These are phyloP conservation scores for Leucocoprinus sp. DNA, from an alignment of 768 basidiomycete species.

Conservation along the genomic window DNA sequence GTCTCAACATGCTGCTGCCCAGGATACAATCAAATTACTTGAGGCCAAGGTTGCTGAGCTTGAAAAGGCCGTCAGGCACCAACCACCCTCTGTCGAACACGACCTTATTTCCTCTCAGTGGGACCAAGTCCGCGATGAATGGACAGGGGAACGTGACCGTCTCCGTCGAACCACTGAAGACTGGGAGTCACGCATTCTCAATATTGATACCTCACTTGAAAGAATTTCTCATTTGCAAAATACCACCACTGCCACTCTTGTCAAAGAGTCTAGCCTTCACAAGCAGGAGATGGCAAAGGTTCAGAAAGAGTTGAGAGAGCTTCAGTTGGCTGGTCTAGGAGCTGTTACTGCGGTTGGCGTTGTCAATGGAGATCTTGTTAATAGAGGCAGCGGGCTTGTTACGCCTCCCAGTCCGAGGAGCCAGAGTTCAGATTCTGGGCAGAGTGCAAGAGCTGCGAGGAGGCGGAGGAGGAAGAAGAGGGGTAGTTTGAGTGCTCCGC, in stretches of 20 bases:
- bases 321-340: conserved; percentile 2
- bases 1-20: conserved; percentile 69
- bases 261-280: conserved; percentile 15
- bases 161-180: conserved; percentile 68
- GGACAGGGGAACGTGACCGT: conserved; percentile 73
- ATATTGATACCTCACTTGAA: conserved; percentile 47
- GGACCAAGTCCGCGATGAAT: conserved; percentile 70
- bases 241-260: conserved; percentile 18
- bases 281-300: conserved; percentile 14
- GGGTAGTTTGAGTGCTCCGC: conserved; percentile 18
- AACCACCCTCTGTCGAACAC: too few relatives aligned
- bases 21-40: conserved; percentile 59
- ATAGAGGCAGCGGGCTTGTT: conserved; percentile 42
- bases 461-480: conserved; percentile 32
- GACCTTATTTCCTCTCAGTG: too few relatives aligned
- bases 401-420: conserved; percentile 74
- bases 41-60: conserved; percentile 61
- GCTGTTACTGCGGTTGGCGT: background rate
- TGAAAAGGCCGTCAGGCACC: conserved; percentile 50
- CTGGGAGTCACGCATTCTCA: conserved; percentile 60
- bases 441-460: conserved; percentile 19
- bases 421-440: conserved; percentile 53
- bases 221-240: conserved; percentile 28
- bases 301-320: conserved; percentile 13
- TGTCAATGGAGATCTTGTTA: conserved; percentile 30